phyloP scores from a whole-genome alignment of 2,329 filamentous ascomycete genomes.

The Phialophora chinensis region DNA sequence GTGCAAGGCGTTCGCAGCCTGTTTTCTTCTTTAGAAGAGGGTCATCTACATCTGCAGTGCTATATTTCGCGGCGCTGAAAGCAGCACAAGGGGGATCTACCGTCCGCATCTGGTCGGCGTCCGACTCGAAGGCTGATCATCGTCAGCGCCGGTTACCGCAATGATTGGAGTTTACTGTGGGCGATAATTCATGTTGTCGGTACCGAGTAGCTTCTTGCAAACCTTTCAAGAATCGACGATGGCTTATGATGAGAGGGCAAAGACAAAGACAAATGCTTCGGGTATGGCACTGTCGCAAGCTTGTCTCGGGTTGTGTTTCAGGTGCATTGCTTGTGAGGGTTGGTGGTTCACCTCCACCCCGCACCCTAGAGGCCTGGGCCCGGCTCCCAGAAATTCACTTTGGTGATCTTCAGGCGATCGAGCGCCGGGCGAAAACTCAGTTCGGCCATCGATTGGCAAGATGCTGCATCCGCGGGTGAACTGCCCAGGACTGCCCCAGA shows the following conservation, averaged over 20 bases:
- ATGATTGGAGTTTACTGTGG: not conserved
- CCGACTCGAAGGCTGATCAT: not conserved
- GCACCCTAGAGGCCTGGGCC: not conserved
- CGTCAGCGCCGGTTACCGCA: not conserved
- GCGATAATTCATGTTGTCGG: too few species aligned
- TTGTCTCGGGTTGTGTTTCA: not conserved
- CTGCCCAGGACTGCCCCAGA: too few species aligned
- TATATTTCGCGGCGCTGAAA: not conserved
- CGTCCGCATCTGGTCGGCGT: not conserved
- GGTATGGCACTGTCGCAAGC: not conserved
- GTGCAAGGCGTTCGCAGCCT: not conserved
- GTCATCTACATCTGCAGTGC: not conserved
- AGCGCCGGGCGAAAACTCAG: not conserved
- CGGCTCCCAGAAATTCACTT: not conserved
- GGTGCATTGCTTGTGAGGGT: not conserved
- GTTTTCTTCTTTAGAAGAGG: not conserved
- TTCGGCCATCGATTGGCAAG: not conserved
- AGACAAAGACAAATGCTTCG: not conserved
- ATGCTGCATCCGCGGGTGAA: too few species aligned
- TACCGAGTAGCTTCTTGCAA: too few species aligned
- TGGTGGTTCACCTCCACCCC: conserved; percentile 1
- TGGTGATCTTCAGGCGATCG: not conserved
- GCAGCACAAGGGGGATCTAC: not conserved
- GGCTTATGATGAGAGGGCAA: not conserved
- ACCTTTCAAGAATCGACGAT: too few species aligned